Percentiles rank a stretch among this genome's conserved stretches.
Conservation (phyloP, 768 basidiomycete genomes). For the Kwoniella bestiolae region DNA sequence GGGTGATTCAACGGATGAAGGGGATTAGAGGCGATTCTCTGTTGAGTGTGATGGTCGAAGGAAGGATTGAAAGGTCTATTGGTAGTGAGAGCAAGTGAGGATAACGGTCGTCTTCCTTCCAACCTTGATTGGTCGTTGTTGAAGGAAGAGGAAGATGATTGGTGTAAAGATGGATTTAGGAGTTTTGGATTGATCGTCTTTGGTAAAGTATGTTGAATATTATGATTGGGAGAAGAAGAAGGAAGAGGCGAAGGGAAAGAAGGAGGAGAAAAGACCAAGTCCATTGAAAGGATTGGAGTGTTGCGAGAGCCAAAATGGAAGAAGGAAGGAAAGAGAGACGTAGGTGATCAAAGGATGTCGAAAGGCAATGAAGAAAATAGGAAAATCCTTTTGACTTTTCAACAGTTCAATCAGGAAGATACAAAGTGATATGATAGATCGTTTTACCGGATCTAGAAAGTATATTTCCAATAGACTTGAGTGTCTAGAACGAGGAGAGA, state of each 20-base stretch:
- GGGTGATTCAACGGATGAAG: conserved; percentile 2
- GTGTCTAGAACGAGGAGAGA: background rate
- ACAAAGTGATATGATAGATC: background rate
- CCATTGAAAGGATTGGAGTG: background rate
- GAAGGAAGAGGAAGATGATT: background rate
- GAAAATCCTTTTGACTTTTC: background rate
- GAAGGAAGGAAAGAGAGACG: background rate
- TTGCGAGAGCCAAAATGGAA: background rate
- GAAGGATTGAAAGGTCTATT: background rate
- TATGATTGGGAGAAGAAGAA: background rate
- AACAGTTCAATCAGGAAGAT: background rate
- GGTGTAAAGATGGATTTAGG: background rate
- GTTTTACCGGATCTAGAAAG: background rate
- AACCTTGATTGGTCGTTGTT: no score
- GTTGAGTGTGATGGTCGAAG: background rate
- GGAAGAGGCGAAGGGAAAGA: background rate
- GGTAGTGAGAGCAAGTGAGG: background rate
- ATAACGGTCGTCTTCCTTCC: background rate
- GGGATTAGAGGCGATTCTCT: background rate
- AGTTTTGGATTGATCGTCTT: conserved; percentile 6
- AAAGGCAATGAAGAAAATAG: no score
- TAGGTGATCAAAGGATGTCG: background rate
- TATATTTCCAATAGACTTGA: background rate
- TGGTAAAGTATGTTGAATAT: background rate
- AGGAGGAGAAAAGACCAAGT: background rate